A percentile compares a stretch with the other conserved stretches of the same genome.
These are phyloP conservation scores for Pythium chondricola DNA, from an alignment of 352 stramenopile species.

Conservation along the genomic window DNA sequence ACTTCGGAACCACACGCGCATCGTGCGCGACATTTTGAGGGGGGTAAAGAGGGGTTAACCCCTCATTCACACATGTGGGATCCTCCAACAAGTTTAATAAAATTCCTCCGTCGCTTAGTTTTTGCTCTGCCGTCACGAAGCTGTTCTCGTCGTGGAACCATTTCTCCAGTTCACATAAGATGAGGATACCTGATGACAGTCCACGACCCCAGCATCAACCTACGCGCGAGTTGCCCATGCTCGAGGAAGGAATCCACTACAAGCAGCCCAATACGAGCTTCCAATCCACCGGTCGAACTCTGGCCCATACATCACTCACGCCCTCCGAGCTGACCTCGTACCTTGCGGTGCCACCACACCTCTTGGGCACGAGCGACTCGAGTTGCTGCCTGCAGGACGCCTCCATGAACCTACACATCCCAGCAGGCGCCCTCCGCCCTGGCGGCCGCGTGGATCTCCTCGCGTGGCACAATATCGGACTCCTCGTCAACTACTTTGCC, in stretches of 20 bases:
- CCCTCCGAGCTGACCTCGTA: slow-evolving; percentile 11
- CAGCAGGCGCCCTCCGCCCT: slow-evolving; percentile 12
- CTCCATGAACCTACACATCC: background rate
- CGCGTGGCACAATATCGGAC: slow-evolving; percentile 25
- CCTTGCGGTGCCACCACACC: slow-evolving; percentile 1
- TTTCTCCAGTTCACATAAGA: too few relatives aligned
- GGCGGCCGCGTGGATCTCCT: slow-evolving; percentile 21
- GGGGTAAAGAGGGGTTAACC: too few relatives aligned
- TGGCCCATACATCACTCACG: slow-evolving; percentile 4
- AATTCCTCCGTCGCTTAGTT: too few relatives aligned
- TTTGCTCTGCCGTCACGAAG: too few relatives aligned
- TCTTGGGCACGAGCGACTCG: background rate
- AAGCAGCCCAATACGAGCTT: slow-evolving; percentile 10
- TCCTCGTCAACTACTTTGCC: slow-evolving; percentile 65
- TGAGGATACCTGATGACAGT: too few relatives aligned
- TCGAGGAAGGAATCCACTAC: slow-evolving; percentile 11
- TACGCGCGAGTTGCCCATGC: too few relatives aligned
- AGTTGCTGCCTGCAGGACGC: slow-evolving; percentile 4
- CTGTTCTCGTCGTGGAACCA: too few relatives aligned
- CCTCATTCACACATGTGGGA: too few relatives aligned
- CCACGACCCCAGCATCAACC: too few relatives aligned
- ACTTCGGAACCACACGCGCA: too few relatives aligned
- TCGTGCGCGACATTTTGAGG: too few relatives aligned
- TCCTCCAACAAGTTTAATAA: too few relatives aligned
- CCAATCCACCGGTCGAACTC: background rate